Base-by-base conservation (phyloP, 2,329 filamentous ascomycete genomes). In the Penicillium sp. region DNA sequence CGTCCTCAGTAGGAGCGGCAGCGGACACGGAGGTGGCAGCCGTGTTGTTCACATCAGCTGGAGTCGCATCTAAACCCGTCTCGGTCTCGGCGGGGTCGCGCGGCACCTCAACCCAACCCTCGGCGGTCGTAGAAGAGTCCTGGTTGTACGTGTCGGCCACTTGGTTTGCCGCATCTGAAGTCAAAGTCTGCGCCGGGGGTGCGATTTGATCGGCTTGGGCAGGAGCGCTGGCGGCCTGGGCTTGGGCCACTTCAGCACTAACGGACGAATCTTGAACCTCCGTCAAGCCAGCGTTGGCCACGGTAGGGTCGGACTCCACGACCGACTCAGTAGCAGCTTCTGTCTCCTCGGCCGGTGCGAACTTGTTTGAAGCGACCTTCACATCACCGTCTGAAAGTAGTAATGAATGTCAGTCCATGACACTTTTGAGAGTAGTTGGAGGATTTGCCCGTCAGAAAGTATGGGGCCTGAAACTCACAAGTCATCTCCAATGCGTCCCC, bases 61-160 rank as follows among this genome's bases (percentile, higher is more conserved):
- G 79, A n/a, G 80, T 82, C 26, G 81, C 80, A 40, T 76, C 71
- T 37, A 81, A 66, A 34, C 81, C 82, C 34, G 77, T 81, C 52
- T 93, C 87, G 4, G 85, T 84, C 75, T 94, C 89, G 44, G 81
- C 73, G 40, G 84, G 79, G 62, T 90, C 81, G 48, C 85, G 82
- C 44, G 88, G 82, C 39, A 88, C 76, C 66, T 89, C 82, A 51
- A 94, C 85, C 81, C 88, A 93, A 45, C 77, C 79, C 56, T 90
- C 86, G 27, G 76, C 73, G 37, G 65, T 66, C 9, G 76, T 64
- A 25, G 76, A 73, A 47, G 76, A 72, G 43, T 74, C 71, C 24
- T 75, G 73, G 60, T 82, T 78, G 79, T 80, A 84, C 37, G 75
- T 70, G 51, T 77, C 76, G 12, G 75, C 80, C 34, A 72, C 61